Evolutionary conservation across 495 filamentous ascomycete species (phyloP).

Genomic region (Podospora conica): DNA sequence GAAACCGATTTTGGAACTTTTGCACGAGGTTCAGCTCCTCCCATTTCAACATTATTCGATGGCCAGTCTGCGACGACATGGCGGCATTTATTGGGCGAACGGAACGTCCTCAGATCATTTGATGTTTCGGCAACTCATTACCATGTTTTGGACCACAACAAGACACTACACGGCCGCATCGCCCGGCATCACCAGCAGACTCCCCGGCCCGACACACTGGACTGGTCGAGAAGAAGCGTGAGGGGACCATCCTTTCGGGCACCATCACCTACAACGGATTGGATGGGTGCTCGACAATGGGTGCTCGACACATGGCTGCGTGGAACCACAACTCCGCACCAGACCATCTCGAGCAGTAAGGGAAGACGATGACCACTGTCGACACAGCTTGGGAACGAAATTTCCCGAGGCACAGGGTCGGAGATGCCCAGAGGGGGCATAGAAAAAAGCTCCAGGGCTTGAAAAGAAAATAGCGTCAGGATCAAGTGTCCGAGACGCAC

Average conservation of each 20-base stretch:
- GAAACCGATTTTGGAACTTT: conserved; percentile 13
- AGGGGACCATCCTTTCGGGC: neutral
- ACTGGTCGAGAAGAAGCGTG: neutral
- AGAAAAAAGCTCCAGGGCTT: neutral
- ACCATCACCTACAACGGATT: no score
- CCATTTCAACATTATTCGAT: conserved; percentile 15
- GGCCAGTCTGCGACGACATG: conserved; percentile 14
- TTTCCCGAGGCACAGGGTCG: neutral
- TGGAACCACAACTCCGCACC: neutral
- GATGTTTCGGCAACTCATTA: conserved; percentile 15
- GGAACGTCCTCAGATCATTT: conserved; percentile 6
- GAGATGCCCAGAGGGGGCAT: neutral
- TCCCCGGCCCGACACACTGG: neutral
- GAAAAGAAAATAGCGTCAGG: neutral
- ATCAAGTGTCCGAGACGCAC: neutral
- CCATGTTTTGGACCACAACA: conserved; percentile 5
- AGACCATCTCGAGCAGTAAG: neutral
- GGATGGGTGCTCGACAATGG: neutral
- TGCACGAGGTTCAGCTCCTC: neutral
- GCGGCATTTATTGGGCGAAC: conserved; percentile 1
- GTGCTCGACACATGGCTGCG: neutral
- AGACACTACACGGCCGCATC: neutral
- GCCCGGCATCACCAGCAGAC: neutral
- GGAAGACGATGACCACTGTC: neutral
- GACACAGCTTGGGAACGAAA: neutral